Evolutionary conservation across 75 land plant genomes (phyloP), one percentile per base, ranked within the genome.

Genomic region (Isoetes taiwanensis): DNA sequence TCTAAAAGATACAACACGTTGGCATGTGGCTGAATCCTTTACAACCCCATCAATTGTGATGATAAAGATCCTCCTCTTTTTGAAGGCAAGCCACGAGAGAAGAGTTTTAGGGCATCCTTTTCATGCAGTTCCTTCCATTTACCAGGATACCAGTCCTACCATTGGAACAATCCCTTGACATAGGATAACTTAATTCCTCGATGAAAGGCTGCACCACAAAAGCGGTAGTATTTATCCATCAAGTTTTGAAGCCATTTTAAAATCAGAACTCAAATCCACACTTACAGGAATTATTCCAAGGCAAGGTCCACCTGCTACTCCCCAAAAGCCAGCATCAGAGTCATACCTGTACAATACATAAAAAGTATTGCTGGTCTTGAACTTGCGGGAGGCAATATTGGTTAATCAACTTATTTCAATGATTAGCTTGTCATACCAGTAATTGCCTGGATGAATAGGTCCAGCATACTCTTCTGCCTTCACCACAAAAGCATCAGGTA

Each of bases 111-210:
- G 38, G 80, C 59, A 57, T 91, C 97, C 32, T 74, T 80, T 34
- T 74, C 62, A 63, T 91, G 84, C 48, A 91, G 88, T 61, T 91
- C 97, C 97, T 74, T 2, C 97, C 89, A 65, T 91, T 91, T 4
- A 91, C 88, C 60, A 80, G 41, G 37, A 91, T 71, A 29, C 80
- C 67, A 41, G 88, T 86, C 28, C 69, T 67, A 46, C 97, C 97
- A 55, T 72, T 83, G 48, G 88, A 70, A 66, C 97, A 91, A 33
- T 78, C 67, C 14, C 68, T 72, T 34, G 78, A 68, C 72, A 86
- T 72, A 17, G 85, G 93, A 57, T 76, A 66, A 24, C 81, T 71
- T 43, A 86, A 76, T 61, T 83, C 94, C 33, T 87, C 85, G 28
- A 91, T 91, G 32, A 65, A 74, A 32, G 97, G 83, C 97, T 91